Evolutionary conservation across 768 basidiomycete species (phyloP).

Genomic region (Pleurotus tuoliensis): DNA sequence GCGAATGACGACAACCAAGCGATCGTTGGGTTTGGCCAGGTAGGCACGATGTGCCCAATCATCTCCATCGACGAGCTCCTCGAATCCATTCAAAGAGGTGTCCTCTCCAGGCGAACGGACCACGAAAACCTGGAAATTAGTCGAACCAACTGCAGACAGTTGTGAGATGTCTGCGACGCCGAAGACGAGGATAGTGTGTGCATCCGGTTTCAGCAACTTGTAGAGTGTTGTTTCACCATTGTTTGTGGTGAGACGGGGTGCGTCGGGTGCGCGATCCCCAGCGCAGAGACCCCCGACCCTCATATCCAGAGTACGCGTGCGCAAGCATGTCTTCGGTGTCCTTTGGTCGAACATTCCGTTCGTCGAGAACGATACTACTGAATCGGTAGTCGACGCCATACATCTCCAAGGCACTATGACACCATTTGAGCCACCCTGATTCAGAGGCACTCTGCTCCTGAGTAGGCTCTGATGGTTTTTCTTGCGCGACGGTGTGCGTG

Average conservation of each 20-base stretch:
- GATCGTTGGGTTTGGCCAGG: neutral
- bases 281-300: constrained; percentile 14
- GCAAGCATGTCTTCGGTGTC: constrained; percentile 11
- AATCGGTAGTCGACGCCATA: constrained; percentile 25
- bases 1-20: constrained; percentile 11
- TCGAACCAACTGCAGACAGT: neutral
- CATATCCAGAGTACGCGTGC: constrained; percentile 12
- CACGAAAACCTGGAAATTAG: neutral
- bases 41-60: constrained; percentile 7
- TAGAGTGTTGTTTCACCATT: constrained; percentile 11
- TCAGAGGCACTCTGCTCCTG: constrained; percentile 10
- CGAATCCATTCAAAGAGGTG: neutral
- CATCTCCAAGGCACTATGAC: constrained; percentile 17
- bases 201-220: constrained; percentile 8
- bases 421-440: constrained; percentile 17
- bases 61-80: neutral
- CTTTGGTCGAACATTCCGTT: constrained; percentile 8
- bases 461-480: constrained; percentile 4
- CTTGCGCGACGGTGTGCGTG: constrained; percentile 13
- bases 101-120: neutral
- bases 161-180: neutral
- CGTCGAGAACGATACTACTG: constrained; percentile 21
- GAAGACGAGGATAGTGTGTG: constrained; percentile 13
- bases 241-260: constrained; percentile 10
- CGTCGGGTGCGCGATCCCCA: constrained; percentile 24